Percentiles rank a stretch among this genome's conserved stretches.
Conservation (phyloP, 345 rosid species). For the Salix brachista region DNA sequence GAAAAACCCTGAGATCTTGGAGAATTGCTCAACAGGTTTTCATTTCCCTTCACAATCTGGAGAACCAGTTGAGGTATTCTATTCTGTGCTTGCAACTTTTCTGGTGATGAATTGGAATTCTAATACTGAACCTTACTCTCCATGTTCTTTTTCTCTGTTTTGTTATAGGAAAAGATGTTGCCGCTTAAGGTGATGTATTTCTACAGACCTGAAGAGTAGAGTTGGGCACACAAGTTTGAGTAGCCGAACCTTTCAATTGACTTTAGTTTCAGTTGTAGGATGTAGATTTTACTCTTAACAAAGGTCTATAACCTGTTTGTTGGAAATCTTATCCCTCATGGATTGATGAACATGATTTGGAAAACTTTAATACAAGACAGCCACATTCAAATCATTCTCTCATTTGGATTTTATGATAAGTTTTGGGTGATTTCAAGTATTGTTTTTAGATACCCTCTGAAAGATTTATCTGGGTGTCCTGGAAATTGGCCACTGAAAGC, state of each 20-base stretch:
- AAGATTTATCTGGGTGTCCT: slow-evolving; percentile 18
- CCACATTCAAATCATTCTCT: slow-evolving; percentile 1
- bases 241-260: too few relatives aligned
- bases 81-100: slow-evolving; percentile 8
- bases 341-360: too few relatives aligned
- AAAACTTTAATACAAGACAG: slow-evolving; percentile 3
- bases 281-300: too few relatives aligned
- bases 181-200: slow-evolving; percentile 43
- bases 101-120: background rate
- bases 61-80: slow-evolving; percentile 43
- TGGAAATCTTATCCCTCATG: too few relatives aligned
- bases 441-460: background rate
- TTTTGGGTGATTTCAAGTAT: background rate
- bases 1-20: slow-evolving; percentile 65
- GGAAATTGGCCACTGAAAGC: background rate
- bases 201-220: too few relatives aligned
- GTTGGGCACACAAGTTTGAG: too few relatives aligned
- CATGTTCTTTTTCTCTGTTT: background rate
- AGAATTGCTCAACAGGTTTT: slow-evolving; percentile 76
- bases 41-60: too few relatives aligned
- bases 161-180: slow-evolving; percentile 51
- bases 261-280: too few relatives aligned
- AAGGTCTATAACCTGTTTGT: too few relatives aligned
- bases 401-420: background rate
- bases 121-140: background rate